Base-by-base conservation (phyloP, 768 basidiomycete genomes). In the Boletus huronensis region DNA sequence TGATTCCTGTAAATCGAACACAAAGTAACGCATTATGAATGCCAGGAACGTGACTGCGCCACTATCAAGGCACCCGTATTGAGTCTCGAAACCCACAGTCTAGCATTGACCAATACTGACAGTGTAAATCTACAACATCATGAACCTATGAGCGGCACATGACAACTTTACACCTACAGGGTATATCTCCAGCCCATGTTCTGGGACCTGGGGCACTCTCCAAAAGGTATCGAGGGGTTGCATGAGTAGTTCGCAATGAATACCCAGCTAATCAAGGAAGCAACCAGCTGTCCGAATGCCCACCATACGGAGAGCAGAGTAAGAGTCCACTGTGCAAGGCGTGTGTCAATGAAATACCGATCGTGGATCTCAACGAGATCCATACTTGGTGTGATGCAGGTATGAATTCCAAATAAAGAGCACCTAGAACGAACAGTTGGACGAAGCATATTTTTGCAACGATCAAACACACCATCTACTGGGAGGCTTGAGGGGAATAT, bases 111-210 rank as follows among this genome's bases (percentile, higher is more conserved):
- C 11, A 6, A 54, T 19, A 55, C 73, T 62, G 51, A 77, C 78
- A 79, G 63, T n/a, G 71, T 74, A 58, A 71, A 74, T 40, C 77
- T 78, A 53, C 26, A 41, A 43, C 17, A 17, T 2, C 5, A 34
- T 61, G 31, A 59, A 17, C 31, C 4, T 34, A 36, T 19, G 50
- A 43, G 36, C 35, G 38, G 17, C 9, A 25, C 2, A 32, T 19
- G 17, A 25, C 31, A 34, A 0, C 4, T 9, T 55, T 29, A 19
- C 11, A 59, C 64, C 2, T 66, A 81, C 74, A 79, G 67, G 21
- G 76, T 75, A 63, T 82, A 83, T 65, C 83, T 72, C 83, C 83
- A 85, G 11, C 83, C 83, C 76, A 79, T 81, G 58, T 84, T 85
- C 57, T 75, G 68, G 0, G 68, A 70, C 54, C 75, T 75, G 3